A percentile compares a stretch with the other conserved stretches of the same genome.
Conservation (phyloP, 768 basidiomycete genomes). For the Saitozyma sp. region DNA sequence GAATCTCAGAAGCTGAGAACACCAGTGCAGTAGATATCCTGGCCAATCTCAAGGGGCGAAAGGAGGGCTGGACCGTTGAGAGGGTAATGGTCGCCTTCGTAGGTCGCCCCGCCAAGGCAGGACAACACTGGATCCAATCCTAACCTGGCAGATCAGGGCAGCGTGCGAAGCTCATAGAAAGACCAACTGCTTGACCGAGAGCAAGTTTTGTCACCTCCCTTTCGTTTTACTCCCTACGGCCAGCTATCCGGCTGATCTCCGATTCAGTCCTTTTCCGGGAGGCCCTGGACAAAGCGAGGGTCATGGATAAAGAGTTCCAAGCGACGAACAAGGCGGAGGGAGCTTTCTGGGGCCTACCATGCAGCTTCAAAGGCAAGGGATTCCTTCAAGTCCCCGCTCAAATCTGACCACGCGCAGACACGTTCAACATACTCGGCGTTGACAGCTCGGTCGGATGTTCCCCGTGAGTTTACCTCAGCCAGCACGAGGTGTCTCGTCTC, state of each 20-base stretch:
- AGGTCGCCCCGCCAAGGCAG: slow-evolving; percentile 2
- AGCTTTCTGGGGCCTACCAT: slow-evolving; percentile 76
- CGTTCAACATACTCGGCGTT: slow-evolving; percentile 65
- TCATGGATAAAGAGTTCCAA: slow-evolving; percentile 70
- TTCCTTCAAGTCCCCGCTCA: slow-evolving; percentile 14
- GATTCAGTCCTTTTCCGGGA: slow-evolving; percentile 67
- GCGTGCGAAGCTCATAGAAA: slow-evolving; percentile 62
- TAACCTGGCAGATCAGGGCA: slow-evolving; percentile 52
- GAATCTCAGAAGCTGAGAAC: background rate
- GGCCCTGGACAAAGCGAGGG: slow-evolving; percentile 63
- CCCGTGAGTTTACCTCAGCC: slow-evolving; percentile 51
- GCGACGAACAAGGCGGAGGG: slow-evolving; percentile 63
- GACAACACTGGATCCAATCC: background rate
- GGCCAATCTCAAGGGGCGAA: slow-evolving; percentile 23
- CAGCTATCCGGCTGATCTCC: background rate
- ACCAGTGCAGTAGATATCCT: slow-evolving; percentile 37
- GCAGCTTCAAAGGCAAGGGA: slow-evolving; percentile 78
- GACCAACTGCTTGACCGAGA: slow-evolving; percentile 79
- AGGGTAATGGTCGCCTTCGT: slow-evolving; percentile 56
- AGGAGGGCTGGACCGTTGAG: slow-evolving; percentile 47
- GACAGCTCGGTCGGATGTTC: slow-evolving; percentile 74
- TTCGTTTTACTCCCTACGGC: background rate
- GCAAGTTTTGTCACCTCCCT: slow-evolving; percentile 51
- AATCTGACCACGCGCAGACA: slow-evolving; percentile 9
- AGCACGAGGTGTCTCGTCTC: too few species aligned